Evolutionary conservation across 2,329 filamentous ascomycete species (phyloP), one percentile per base, ranked within the genome.

Genomic region (Diaporthe nobilis): DNA sequence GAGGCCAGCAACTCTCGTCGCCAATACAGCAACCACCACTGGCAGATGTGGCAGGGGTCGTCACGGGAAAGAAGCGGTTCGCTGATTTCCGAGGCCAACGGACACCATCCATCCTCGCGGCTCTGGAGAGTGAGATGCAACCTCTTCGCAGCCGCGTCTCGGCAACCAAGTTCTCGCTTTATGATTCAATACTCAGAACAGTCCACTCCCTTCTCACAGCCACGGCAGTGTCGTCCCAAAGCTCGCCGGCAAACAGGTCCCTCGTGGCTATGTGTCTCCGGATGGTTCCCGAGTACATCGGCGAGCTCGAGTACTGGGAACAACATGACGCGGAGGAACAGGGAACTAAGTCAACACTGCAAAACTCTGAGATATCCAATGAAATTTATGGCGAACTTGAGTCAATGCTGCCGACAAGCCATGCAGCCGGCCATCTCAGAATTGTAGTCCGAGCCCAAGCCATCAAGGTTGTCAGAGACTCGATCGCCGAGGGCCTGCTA

Each of bases 381-480:
- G 83, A 86, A 5, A 83, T 89, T 31, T 90, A 90, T 77, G 83
- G 85, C 60, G 85, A 89, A 22, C 78, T 90, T 22, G 88, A 90
- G 77, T 77, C 81, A 3, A 78, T 89, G 3, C 86, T 87, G 10
- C 81, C 83, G 28, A 79, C 80, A 1, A 81, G 81, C 2, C 76
- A 80, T 42, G 88, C 88, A 20, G 90, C 88, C 86, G 85, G 80
- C 72, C 84, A 87, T 75, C 82, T 90, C 1, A 83, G 85, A 65
- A 79, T 80, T 3, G 82, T 89, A 15, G 85, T 87, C 20, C 84
- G 88, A 58, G 85, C 87, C 22, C 88, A 90, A 75, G 87, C 86
- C 10, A 76, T 89, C 22, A 79, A 84, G 42, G 83, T 87, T 3
- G 77, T 90, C 37, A 81, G 80, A 71, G 82, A 85, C 28, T 87